These are phyloP conservation scores for Lasiosphaeria hispida DNA, from an alignment of 495 filamentous ascomycete genomes.

Conservation along the genomic window DNA sequence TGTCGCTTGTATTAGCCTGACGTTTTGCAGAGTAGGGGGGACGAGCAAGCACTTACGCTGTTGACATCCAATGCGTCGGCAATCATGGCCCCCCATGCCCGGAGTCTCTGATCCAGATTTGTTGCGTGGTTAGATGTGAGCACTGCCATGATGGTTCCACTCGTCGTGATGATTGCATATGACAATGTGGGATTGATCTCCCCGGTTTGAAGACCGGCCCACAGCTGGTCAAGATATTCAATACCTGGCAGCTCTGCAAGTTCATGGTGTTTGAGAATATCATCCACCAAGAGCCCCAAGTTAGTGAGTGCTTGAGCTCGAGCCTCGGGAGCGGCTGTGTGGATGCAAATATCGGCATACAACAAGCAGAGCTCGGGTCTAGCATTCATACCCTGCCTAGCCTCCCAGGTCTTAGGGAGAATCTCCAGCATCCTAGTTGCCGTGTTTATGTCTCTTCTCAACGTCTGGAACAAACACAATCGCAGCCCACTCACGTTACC, in stretches of 20 bases:
- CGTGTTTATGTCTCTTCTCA: slow-evolving; percentile 29
- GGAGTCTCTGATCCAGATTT: slow-evolving; percentile 26
- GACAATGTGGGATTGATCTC: slow-evolving; percentile 43
- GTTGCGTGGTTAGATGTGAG: slow-evolving; percentile 12
- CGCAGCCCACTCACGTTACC: slow-evolving; percentile 18
- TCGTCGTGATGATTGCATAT: slow-evolving; percentile 43
- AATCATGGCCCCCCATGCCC: slow-evolving; percentile 46
- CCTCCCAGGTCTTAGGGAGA: slow-evolving; percentile 28
- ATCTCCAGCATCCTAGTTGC: slow-evolving; percentile 29
- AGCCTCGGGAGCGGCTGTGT: slow-evolving; percentile 31
- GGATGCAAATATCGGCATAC: slow-evolving; percentile 25
- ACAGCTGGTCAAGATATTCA: slow-evolving; percentile 26
- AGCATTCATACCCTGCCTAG: neutral
- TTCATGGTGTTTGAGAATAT: slow-evolving; percentile 12
- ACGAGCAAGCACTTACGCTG: slow-evolving; percentile 34
- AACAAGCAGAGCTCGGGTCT: slow-evolving; percentile 23
- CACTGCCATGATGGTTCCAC: slow-evolving; percentile 42
- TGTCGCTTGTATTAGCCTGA: slow-evolving; percentile 2
- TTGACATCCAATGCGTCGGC: slow-evolving; percentile 39
- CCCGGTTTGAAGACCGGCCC: slow-evolving; percentile 31
- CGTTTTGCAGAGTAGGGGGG: neutral
- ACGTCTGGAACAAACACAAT: slow-evolving; percentile 10
- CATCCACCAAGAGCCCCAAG: slow-evolving; percentile 35
- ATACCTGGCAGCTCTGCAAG: slow-evolving; percentile 20
- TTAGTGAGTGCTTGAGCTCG: slow-evolving; percentile 37